phyloP scores from a whole-genome alignment of 2,329 filamentous ascomycete genomes.

The Sporothrix mexicana region DNA sequence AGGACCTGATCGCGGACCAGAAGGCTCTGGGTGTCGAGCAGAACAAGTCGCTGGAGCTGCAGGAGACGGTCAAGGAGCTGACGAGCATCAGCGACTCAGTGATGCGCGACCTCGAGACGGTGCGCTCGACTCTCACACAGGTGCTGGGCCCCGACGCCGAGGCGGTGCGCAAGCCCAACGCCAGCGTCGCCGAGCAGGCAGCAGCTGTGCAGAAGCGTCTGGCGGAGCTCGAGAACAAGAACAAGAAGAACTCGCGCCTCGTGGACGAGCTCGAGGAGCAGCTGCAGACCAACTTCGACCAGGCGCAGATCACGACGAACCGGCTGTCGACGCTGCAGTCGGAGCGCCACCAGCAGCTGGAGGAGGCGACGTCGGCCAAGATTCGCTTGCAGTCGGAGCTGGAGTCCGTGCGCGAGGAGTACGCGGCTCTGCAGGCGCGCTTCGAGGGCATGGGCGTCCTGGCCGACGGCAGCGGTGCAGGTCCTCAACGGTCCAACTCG shows the following conservation, averaged over 20 bases:
- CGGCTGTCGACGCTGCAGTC: slow-evolving; percentile 81
- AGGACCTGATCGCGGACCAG: slow-evolving; percentile 62
- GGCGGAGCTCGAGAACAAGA: slow-evolving; percentile 66
- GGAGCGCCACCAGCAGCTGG: slow-evolving; percentile 75
- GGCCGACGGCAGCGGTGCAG: slow-evolving; percentile 39
- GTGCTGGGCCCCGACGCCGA: slow-evolving; percentile 59
- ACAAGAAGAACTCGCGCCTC: slow-evolving; percentile 88
- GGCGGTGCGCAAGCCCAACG: slow-evolving; percentile 51
- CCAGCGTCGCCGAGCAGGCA: slow-evolving; percentile 61
- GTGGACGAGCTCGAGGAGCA: slow-evolving; percentile 98
- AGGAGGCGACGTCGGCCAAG: slow-evolving; percentile 74
- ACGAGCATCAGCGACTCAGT: slow-evolving; percentile 63
- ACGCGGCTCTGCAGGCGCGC: slow-evolving; percentile 75
- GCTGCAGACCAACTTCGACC: slow-evolving; percentile 91
- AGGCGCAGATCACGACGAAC: slow-evolving; percentile 84
- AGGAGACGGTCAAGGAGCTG: slow-evolving; percentile 61
- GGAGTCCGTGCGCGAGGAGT: slow-evolving; percentile 70
- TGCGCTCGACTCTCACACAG: slow-evolving; percentile 60
- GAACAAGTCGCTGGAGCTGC: slow-evolving; percentile 62
- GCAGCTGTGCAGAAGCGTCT: slow-evolving; percentile 70
- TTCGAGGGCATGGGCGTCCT: slow-evolving; percentile 56
- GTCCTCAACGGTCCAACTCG: slow-evolving; percentile 64
- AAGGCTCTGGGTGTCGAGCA: slow-evolving; percentile 65
- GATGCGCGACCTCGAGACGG: slow-evolving; percentile 66
- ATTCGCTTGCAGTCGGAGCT: slow-evolving; percentile 70